phyloP scores from a whole-genome alignment of 1,284 basidiomycete genomes.

The Apiotrichum mycotoxinovorans region DNA sequence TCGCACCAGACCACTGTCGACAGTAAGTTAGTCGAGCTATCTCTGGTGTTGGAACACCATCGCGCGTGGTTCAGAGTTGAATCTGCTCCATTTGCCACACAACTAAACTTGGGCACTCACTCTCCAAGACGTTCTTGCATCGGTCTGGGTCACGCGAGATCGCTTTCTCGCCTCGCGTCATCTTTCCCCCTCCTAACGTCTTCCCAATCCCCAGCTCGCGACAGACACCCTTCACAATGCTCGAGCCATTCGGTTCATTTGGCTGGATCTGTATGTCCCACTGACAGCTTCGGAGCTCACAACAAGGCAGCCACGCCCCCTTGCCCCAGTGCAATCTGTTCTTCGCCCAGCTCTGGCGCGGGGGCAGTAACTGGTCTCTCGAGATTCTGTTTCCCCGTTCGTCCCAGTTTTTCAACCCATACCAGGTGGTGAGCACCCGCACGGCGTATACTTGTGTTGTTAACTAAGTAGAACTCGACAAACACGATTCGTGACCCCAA shows the following conservation, averaged over 20 bases:
- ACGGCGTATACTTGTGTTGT: too few relatives aligned
- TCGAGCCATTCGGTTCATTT: conserved; percentile 45
- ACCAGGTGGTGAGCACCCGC: conserved; percentile 40
- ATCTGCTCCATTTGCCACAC: too few relatives aligned
- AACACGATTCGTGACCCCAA: conserved; percentile 30
- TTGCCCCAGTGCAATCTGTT: conserved; percentile 52
- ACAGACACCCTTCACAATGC: neutral
- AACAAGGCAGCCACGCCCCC: conserved; percentile 41
- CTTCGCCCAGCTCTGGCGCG: conserved; percentile 46
- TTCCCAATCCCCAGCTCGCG: neutral
- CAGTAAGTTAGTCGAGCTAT: too few relatives aligned
- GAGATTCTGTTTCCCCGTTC: conserved; percentile 32
- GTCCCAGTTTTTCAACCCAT: conserved; percentile 30
- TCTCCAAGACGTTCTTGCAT: too few relatives aligned
- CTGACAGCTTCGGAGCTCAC: neutral
- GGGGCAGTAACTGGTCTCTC: conserved; percentile 22
- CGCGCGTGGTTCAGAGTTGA: too few relatives aligned
- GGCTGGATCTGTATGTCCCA: conserved; percentile 43
- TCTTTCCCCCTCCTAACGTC: neutral
- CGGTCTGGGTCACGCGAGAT: too few relatives aligned
- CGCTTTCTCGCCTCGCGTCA: neutral
- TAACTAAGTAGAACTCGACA: conserved; percentile 1
- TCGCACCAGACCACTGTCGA: too few relatives aligned
- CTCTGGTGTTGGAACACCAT: too few relatives aligned
- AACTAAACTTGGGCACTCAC: too few relatives aligned